phyloP scores from a whole-genome alignment of 2,329 filamentous ascomycete species.

The Exophiala calicioides region DNA sequence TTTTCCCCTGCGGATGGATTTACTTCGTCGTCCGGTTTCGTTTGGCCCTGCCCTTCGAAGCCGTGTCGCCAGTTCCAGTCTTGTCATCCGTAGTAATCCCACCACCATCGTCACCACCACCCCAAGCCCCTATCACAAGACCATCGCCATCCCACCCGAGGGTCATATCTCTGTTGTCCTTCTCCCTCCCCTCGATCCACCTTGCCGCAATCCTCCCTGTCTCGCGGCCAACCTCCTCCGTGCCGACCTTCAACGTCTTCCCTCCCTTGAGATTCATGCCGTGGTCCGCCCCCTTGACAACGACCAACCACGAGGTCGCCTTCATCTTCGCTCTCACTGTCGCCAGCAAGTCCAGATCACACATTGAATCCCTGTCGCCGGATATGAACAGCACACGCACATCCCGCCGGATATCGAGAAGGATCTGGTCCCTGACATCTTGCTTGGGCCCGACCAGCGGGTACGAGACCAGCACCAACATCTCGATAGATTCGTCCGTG shows the following conservation, averaged over 20 bases:
- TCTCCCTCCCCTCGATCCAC: conserved; percentile 16
- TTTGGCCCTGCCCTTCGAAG: too few relatives aligned
- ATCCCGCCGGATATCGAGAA: conserved; percentile 19
- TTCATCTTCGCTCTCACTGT: conserved; percentile 28
- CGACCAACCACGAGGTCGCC: conserved; percentile 22
- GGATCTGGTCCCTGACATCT: conserved; percentile 27
- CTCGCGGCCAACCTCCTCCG: conserved; percentile 14
- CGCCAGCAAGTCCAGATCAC: conserved; percentile 17
- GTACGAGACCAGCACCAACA: conserved; percentile 27
- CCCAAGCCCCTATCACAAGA: neutral
- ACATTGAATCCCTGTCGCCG: conserved; percentile 29
- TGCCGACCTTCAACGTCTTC: conserved; percentile 17
- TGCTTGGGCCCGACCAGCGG: conserved; percentile 23
- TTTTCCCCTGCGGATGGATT: too few relatives aligned
- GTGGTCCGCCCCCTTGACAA: conserved; percentile 29
- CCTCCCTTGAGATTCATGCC: conserved; percentile 29
- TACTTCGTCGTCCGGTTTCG: too few relatives aligned
- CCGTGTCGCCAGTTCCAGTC: too few relatives aligned
- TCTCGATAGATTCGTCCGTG: conserved; percentile 12
- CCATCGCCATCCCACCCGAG: conserved; percentile 14
- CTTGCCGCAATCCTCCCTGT: conserved; percentile 14
- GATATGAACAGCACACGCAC: conserved; percentile 29
- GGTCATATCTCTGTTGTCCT: conserved; percentile 7
- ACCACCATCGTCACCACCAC: too few relatives aligned
- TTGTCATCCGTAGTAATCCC: too few relatives aligned